phyloP scores from a whole-genome alignment of 2,329 filamentous ascomycete species.

The Hansfordia pulvinata region DNA sequence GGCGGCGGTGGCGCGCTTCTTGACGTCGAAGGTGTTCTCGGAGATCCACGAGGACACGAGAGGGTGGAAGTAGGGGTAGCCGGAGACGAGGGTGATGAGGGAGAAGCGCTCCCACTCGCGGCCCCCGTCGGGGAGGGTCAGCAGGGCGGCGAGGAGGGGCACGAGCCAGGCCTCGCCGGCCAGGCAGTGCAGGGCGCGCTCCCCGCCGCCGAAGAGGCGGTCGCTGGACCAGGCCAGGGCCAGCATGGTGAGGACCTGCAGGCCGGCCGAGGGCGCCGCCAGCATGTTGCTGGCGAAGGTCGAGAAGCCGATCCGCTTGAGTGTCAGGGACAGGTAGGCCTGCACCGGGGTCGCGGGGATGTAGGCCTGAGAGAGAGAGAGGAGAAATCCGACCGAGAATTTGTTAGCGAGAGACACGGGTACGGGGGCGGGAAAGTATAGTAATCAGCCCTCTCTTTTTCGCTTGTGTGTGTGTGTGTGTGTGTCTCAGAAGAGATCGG shows the following conservation, averaged over 20 bases:
- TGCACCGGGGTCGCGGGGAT: conserved; percentile 33
- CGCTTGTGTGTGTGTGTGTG: no score
- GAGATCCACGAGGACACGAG: conserved; percentile 35
- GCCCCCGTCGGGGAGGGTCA: conserved; percentile 30
- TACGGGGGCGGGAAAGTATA: no score
- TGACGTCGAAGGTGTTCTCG: conserved; percentile 34
- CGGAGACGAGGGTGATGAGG: conserved; percentile 36
- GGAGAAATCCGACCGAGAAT: no score
- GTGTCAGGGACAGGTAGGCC: conserved; percentile 39
- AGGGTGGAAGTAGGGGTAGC: conserved; percentile 45
- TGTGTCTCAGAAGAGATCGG: no score
- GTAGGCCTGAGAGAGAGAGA: no score
- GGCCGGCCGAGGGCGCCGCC: conserved; percentile 41
- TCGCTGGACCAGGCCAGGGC: conserved; percentile 38
- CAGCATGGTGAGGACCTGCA: conserved; percentile 44
- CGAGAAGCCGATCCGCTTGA: conserved; percentile 41
- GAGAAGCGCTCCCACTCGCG: conserved; percentile 37
- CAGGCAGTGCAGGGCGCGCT: conserved; percentile 37
- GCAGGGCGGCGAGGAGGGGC: conserved; percentile 34
- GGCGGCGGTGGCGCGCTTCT: conserved; percentile 32
- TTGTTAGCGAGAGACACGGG: no score
- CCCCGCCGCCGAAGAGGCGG: conserved; percentile 37
- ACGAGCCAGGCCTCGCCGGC: conserved; percentile 38
- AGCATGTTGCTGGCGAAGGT: conserved; percentile 50
- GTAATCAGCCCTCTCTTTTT: no score